A percentile compares a stretch with the other conserved stretches of the same genome.
Evolutionary conservation across 192 early-diverging fungal genomes (phyloP).

Genomic region (Rhizophagus sp.): DNA sequence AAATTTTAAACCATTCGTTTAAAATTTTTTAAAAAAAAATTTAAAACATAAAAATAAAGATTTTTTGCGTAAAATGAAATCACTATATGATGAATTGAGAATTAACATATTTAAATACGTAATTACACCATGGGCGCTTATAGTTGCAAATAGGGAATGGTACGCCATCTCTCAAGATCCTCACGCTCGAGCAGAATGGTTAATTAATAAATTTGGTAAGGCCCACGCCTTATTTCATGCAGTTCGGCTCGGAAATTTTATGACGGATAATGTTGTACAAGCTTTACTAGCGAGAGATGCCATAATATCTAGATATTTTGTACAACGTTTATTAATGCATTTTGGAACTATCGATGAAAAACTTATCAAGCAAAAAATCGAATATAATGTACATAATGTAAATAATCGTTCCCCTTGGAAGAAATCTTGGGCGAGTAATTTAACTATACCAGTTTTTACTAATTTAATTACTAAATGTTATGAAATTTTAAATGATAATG

Average conservation of each 20-base stretch:
- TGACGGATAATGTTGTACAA: not conserved
- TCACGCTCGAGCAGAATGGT: not conserved
- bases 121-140: too few relatives aligned
- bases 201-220: not conserved
- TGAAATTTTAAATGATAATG: not conserved
- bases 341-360: not conserved
- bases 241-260: not conserved
- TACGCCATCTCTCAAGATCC: too few relatives aligned
- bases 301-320: constrained; percentile 8
- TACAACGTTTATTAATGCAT: constrained; percentile 16
- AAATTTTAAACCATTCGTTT: too few relatives aligned
- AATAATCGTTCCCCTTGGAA: not conserved
- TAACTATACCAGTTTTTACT: not conserved
- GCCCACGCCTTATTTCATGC: constrained; percentile 21
- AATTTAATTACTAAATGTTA: not conserved
- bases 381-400: not conserved
- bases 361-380: not conserved
- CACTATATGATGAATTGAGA: not conserved
- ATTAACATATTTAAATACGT: not conserved
- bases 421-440: constrained; percentile 9
- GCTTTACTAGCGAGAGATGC: not conserved
- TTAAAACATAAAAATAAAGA: too few relatives aligned
- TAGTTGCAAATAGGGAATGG: too few relatives aligned
- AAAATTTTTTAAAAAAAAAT: too few relatives aligned
- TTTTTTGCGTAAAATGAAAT: too few relatives aligned